phyloP scores from a whole-genome alignment of 805 yeast species.

The Priceomyces fermenticarens region DNA sequence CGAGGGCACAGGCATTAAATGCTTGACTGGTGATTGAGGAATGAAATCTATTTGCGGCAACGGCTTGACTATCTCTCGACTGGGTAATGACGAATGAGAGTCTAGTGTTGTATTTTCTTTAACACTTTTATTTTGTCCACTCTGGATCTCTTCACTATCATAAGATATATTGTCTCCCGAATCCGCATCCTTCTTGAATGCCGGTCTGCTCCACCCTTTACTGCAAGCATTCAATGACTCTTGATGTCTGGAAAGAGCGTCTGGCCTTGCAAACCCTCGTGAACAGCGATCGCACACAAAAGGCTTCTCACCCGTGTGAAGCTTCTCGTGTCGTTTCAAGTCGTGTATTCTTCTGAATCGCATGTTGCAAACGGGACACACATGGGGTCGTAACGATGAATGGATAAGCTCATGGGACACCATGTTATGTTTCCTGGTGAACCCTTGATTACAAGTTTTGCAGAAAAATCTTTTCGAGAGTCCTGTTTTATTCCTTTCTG shows the following conservation, averaged over 20 bases:
- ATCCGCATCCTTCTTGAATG: no score
- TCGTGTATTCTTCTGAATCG: conserved; percentile 74
- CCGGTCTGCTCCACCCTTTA: no score
- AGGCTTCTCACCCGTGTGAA: conserved; percentile 77
- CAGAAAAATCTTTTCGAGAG: conserved; percentile 45
- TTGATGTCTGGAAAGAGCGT: conserved; percentile 69
- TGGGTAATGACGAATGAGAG: background rate
- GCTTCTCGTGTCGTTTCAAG: conserved; percentile 68
- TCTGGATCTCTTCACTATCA: background rate
- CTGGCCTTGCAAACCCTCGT: conserved; percentile 68
- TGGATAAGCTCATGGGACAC: conserved; percentile 71
- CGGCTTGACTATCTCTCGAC: background rate
- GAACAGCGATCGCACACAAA: conserved; percentile 59
- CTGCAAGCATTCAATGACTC: conserved; percentile 42
- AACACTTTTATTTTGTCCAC: background rate
- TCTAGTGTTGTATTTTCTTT: background rate
- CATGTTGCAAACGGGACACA: conserved; percentile 57
- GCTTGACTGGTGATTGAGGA: background rate
- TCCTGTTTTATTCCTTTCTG: background rate
- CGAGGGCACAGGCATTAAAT: no score
- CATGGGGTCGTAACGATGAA: conserved; percentile 59
- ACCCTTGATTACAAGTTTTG: conserved; percentile 57
- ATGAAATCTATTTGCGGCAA: background rate
- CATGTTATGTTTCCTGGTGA: conserved; percentile 72
- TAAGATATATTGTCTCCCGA: background rate